phyloP scores from a whole-genome alignment of 2,329 filamentous ascomycete genomes.

The Aspergillus sp. region DNA sequence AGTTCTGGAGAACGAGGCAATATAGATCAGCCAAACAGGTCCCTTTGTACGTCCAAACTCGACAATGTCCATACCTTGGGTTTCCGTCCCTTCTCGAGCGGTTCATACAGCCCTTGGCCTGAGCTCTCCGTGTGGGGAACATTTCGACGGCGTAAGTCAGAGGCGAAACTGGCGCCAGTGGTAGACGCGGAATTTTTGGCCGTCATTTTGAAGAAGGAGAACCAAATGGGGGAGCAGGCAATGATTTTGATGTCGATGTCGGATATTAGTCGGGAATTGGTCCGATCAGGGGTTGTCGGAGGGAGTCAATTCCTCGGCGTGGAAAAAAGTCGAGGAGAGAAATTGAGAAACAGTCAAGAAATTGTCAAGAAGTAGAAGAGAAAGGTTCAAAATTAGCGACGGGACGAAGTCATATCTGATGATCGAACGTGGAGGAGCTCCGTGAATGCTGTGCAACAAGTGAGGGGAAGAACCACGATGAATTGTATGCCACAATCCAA shows the following conservation, averaged over 20 bases:
- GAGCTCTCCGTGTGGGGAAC: slow-evolving; percentile 32
- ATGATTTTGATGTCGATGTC: neutral
- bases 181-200: slow-evolving; percentile 31
- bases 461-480: neutral
- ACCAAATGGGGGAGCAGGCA: neutral
- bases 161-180: slow-evolving; percentile 33
- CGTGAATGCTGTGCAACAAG: slow-evolving; percentile 5
- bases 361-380: slow-evolving; percentile 10
- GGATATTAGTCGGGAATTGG: neutral
- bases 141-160: slow-evolving; percentile 44
- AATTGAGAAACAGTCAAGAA: slow-evolving; percentile 12
- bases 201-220: slow-evolving; percentile 27
- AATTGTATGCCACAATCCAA: neutral
- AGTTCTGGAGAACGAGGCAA: slow-evolving; percentile 26
- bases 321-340: slow-evolving; percentile 10
- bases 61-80: slow-evolving; percentile 30
- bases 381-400: slow-evolving; percentile 5
- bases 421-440: slow-evolving; percentile 7
- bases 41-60: neutral
- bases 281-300: neutral
- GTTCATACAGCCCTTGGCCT: slow-evolving; percentile 17
- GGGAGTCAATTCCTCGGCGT: neutral
- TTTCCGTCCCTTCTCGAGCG: slow-evolving; percentile 36
- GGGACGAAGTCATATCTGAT: slow-evolving; percentile 14
- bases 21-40: neutral